Conservation (phyloP, 2,329 filamentous ascomycete species). For the Leptographium flavum region DNA sequence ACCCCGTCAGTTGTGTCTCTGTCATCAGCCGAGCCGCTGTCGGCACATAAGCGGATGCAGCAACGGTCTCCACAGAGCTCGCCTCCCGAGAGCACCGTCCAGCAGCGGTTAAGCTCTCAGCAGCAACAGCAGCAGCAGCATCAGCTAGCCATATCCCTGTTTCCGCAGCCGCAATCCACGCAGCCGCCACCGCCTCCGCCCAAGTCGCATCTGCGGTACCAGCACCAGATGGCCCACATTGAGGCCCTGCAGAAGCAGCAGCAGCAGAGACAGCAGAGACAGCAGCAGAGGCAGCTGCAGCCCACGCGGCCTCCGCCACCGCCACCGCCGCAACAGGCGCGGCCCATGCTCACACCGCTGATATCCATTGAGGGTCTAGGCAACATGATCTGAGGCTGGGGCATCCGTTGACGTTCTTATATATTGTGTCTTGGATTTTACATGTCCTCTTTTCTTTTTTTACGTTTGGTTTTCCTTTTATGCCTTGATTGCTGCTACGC, state of each 20-base stretch:
- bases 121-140: conserved; percentile 8
- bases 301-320: conserved; percentile 10
- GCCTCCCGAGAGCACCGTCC: not conserved
- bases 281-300: conserved; percentile 10
- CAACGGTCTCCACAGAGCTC: conserved; percentile 12
- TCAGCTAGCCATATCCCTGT: not conserved
- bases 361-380: conserved; percentile 23
- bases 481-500: not conserved
- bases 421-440: conserved; percentile 1
- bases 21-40: conserved; percentile 10
- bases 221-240: conserved; percentile 9
- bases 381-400: conserved; percentile 24
- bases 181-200: conserved; percentile 11
- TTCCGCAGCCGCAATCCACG: conserved; percentile 19
- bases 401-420: too few species aligned
- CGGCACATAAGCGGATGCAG: conserved; percentile 13
- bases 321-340: conserved; percentile 11
- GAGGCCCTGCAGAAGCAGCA: conserved; percentile 15
- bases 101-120: conserved; percentile 8
- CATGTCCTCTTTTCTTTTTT: not conserved
- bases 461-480: not conserved
- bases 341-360: conserved; percentile 14
- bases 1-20: conserved; percentile 14
- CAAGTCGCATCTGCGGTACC: conserved; percentile 14
- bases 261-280: conserved; percentile 12